Evolutionary conservation across 306 rosid species (phyloP), one percentile per base, ranked within the genome.

Genomic region (Quercus bicolor): DNA sequence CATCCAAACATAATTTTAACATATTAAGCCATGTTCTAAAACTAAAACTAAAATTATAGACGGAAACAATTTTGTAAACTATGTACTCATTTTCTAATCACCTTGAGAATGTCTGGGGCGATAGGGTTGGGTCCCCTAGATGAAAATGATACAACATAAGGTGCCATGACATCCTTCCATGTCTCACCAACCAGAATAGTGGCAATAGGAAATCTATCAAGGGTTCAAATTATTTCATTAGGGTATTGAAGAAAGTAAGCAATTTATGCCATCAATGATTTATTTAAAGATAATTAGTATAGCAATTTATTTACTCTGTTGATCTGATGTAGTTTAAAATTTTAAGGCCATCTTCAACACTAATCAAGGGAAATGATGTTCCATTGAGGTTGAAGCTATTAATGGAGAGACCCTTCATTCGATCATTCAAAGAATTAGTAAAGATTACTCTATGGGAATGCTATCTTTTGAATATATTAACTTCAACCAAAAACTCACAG

Each of bases 71-170:
- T 53, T 23, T 16, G 3, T 60, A 72, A 24, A n/a, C n/a, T 7
- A 24, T 18, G 59, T 24, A 14, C 3, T n/a, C 28, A 18, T 15
- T 52, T 56, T 6, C 16, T 68, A 7, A 4, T 80, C 45, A 77
- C 87, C 85, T 84, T 72, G 54, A 80, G 84, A 56, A 84, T 73
- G 55, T 81, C 83, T 6, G 75, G 78, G 74, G 70, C 28, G 10
- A 77, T 75, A 28, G 73, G 33, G 65, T 70, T 84, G 29, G 87
- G 84, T 70, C 79, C 84, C 59, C 79, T 73, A 1, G 84, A 73
- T 68, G 87, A 84, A 68, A 80, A 84, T 33, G 79, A 84, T 19
- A 66, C 75, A 53, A 71, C 16, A 4, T 59, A 64, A 21, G 87
- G 82, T 16, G 85, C 82, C 84, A 61, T 70, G 45, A 34, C 3